A percentile compares a stretch with the other conserved stretches of the same genome.
Conservation (phyloP, 495 filamentous ascomycete species). For the Delitschia confertaspora region DNA sequence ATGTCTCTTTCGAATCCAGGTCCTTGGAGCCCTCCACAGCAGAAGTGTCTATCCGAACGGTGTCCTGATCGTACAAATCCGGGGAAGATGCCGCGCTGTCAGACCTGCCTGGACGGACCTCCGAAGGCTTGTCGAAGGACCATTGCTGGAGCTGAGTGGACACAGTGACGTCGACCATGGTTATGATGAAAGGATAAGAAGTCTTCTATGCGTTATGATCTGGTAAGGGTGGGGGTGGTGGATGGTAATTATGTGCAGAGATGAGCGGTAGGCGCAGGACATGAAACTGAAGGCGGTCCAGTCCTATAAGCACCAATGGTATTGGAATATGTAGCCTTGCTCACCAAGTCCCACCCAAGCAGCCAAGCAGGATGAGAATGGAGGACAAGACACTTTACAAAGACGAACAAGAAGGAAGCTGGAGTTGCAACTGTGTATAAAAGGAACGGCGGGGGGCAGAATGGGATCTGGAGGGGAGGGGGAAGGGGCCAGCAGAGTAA, state of each 20-base stretch:
- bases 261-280: slow-evolving; percentile 12
- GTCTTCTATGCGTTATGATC: not conserved
- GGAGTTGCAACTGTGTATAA: not conserved
- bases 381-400: not conserved
- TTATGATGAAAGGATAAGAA: slow-evolving; percentile 1
- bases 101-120: slow-evolving; percentile 15
- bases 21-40: slow-evolving; percentile 8
- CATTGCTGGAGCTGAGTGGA: slow-evolving; percentile 29
- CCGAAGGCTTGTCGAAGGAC: slow-evolving; percentile 22
- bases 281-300: slow-evolving; percentile 21
- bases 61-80: slow-evolving; percentile 21
- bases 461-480: slow-evolving; percentile 1
- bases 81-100: slow-evolving; percentile 27
- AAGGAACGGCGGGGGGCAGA: not conserved
- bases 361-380: slow-evolving; percentile 1
- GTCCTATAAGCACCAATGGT: slow-evolving; percentile 15
- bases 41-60: slow-evolving; percentile 17
- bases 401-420: not conserved
- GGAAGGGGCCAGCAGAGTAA: slow-evolving; percentile 6
- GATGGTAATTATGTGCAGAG: slow-evolving; percentile 18
- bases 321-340: slow-evolving; percentile 7
- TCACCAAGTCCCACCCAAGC: slow-evolving; percentile 4
- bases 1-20: slow-evolving; percentile 12
- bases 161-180: slow-evolving; percentile 23
- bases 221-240: slow-evolving; percentile 8